These are phyloP conservation scores for Agaricus subrufescens DNA, from an alignment of 768 basidiomycete genomes.

Conservation along the genomic window DNA sequence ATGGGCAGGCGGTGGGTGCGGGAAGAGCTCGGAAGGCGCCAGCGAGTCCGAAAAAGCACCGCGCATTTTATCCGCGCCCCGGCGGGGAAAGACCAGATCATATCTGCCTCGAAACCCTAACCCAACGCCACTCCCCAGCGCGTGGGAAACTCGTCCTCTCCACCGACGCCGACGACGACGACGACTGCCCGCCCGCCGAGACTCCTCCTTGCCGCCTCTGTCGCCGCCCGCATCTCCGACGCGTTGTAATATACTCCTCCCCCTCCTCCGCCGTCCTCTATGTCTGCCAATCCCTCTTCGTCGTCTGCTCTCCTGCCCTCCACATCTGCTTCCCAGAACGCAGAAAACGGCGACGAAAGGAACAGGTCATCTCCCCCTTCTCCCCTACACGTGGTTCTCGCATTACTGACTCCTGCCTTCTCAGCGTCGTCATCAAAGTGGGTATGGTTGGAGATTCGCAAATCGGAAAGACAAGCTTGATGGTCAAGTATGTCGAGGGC, in stretches of 20 bases:
- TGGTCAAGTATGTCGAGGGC: slow-evolving; percentile 99
- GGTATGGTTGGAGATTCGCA: slow-evolving; percentile 99
- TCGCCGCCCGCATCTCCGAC: slow-evolving; percentile 19
- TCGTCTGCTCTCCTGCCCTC: slow-evolving; percentile 37
- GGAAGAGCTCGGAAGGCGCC: slow-evolving; percentile 4
- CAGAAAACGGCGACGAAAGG: slow-evolving; percentile 69
- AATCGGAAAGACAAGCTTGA: slow-evolving; percentile 98
- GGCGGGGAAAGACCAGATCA: not conserved
- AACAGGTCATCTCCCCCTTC: slow-evolving; percentile 44
- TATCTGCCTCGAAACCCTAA: too few species aligned
- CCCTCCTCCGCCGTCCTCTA: slow-evolving; percentile 16
- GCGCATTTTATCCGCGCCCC: slow-evolving; percentile 21
- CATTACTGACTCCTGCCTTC: not conserved
- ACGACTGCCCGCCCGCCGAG: slow-evolving; percentile 26
- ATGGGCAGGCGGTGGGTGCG: not conserved
- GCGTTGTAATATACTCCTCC: slow-evolving; percentile 15
- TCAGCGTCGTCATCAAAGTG: slow-evolving; percentile 93
- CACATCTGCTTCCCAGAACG: slow-evolving; percentile 51
- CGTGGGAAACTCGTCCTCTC: not conserved
- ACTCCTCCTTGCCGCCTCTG: slow-evolving; percentile 24
- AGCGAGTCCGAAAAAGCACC: slow-evolving; percentile 21
- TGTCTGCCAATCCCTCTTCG: slow-evolving; percentile 49
- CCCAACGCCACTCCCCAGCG: too few species aligned
- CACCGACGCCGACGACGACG: slow-evolving; percentile 10
- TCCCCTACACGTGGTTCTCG: not conserved